These are phyloP conservation scores for Neurospora tetrasperma DNA, from an alignment of 495 filamentous ascomycete species.

Conservation along the genomic window DNA sequence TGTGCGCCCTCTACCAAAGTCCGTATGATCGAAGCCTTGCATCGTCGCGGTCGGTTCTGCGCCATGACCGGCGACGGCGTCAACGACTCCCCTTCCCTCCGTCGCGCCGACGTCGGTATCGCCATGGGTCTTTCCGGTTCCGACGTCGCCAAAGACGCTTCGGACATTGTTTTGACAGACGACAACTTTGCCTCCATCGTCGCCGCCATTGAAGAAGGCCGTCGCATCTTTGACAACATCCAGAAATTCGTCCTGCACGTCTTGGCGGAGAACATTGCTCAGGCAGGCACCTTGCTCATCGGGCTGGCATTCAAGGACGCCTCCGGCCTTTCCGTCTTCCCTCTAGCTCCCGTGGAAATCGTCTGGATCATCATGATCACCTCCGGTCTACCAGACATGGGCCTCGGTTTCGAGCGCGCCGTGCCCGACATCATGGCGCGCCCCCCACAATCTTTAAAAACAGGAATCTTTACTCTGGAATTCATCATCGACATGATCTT, in stretches of 20 bases:
- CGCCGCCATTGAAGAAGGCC: slow-evolving; percentile 60
- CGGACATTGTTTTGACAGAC: slow-evolving; percentile 77
- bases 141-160: slow-evolving; percentile 79
- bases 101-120: slow-evolving; percentile 71
- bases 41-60: slow-evolving; percentile 46
- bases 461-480: slow-evolving; percentile 58
- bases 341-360: slow-evolving; percentile 62
- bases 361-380: slow-evolving; percentile 75
- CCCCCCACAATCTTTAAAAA: slow-evolving; percentile 52
- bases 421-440: slow-evolving; percentile 60
- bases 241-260: slow-evolving; percentile 74
- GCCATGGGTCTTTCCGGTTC: slow-evolving; percentile 77
- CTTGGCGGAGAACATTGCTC: slow-evolving; percentile 62
- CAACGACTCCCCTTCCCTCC: slow-evolving; percentile 71
- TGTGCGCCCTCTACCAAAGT: slow-evolving; percentile 58
- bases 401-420: slow-evolving; percentile 61
- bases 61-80: slow-evolving; percentile 71
- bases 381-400: slow-evolving; percentile 63
- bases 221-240: slow-evolving; percentile 72
- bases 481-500: slow-evolving; percentile 65
- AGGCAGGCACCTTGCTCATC: slow-evolving; percentile 60
- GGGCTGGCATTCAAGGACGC: slow-evolving; percentile 64
- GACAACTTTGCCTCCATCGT: slow-evolving; percentile 79
- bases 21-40: slow-evolving; percentile 57
- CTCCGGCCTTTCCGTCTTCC: slow-evolving; percentile 56